A percentile compares a stretch with the other conserved stretches of the same genome.
Evolutionary conservation across 345 rosid genomes (phyloP).

Genomic region (Nephelium lappaceum): DNA sequence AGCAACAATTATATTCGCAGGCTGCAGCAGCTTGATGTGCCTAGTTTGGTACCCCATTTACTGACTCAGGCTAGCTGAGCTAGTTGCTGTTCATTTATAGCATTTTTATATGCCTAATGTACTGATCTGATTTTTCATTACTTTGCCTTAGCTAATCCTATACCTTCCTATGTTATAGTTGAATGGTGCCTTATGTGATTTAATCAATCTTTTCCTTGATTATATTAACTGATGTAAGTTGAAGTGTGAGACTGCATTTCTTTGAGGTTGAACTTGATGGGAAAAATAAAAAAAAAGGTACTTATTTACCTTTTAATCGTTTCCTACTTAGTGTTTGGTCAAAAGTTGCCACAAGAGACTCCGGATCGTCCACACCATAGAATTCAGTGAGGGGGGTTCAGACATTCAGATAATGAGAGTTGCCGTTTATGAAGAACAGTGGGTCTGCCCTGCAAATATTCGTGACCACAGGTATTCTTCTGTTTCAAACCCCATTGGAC

Average conservation of each 20-base stretch:
- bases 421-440: constrained; percentile 88
- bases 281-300: background rate
- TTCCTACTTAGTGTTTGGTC: constrained; percentile 68
- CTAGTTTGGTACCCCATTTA: background rate
- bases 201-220: background rate
- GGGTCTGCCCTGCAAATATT: constrained; percentile 74
- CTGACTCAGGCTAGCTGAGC: background rate
- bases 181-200: background rate
- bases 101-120: background rate
- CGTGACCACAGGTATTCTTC: constrained; percentile 56
- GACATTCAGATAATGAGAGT: constrained; percentile 90
- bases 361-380: constrained; percentile 83
- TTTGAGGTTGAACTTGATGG: background rate
- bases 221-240: background rate
- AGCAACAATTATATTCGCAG: background rate
- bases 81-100: background rate
- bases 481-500: constrained; percentile 4
- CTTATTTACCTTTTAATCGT: constrained; percentile 9
- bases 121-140: background rate
- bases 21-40: background rate
- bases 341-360: constrained; percentile 97
- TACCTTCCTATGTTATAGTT: background rate
- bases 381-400: constrained; percentile 76
- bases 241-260: background rate
- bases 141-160: background rate